Evolutionary conservation across 2,329 filamentous ascomycete species (phyloP).

Genomic region (Cladosporium phlei): DNA sequence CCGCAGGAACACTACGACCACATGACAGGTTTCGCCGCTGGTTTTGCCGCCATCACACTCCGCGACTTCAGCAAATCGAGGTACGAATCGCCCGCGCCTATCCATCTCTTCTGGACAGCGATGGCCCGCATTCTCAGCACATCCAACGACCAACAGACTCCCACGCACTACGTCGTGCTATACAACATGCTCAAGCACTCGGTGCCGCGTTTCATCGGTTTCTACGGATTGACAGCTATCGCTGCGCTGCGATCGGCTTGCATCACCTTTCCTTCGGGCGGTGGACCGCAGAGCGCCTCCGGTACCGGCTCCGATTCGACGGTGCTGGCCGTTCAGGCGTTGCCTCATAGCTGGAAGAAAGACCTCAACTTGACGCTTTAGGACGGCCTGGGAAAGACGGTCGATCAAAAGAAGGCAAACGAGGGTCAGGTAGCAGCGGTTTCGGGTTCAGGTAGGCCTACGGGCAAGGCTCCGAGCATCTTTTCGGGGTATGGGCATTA

Average conservation of each 20-base stretch:
- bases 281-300: slow-evolving; percentile 7
- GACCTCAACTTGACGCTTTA: slow-evolving; percentile 19
- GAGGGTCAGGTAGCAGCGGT: too few species aligned
- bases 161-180: slow-evolving; percentile 47
- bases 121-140: slow-evolving; percentile 74
- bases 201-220: slow-evolving; percentile 68
- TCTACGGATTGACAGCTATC: slow-evolving; percentile 75
- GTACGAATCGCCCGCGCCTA: slow-evolving; percentile 69
- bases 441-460: too few species aligned
- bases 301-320: slow-evolving; percentile 9
- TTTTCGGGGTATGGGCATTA: not conserved
- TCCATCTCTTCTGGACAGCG: slow-evolving; percentile 75
- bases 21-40: slow-evolving; percentile 78
- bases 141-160: slow-evolving; percentile 48
- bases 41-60: slow-evolving; percentile 76
- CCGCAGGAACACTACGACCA: slow-evolving; percentile 66
- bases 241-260: slow-evolving; percentile 54
- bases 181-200: slow-evolving; percentile 57
- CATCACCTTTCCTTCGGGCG: slow-evolving; percentile 10
- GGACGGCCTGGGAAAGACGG: not conserved
- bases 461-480: not conserved
- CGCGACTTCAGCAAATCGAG: slow-evolving; percentile 72
- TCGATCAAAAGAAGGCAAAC: not conserved
- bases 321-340: slow-evolving; percentile 15
- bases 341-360: slow-evolving; percentile 14